A percentile compares a stretch with the other conserved stretches of the same genome.
Conservation (phyloP, 106 monocot species). For the Vanilla planifolia region DNA sequence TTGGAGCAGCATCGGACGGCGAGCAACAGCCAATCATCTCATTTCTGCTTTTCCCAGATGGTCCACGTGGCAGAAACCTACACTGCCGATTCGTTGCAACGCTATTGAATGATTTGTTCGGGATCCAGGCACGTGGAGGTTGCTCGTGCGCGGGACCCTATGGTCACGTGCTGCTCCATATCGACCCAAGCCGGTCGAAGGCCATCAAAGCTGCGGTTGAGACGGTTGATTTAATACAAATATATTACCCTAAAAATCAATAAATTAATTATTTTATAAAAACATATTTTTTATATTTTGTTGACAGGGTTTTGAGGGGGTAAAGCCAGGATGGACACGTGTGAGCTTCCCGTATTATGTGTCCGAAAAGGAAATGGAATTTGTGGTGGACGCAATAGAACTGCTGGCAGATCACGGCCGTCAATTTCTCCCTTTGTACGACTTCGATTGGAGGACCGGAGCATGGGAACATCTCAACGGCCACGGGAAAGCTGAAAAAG, state of each 20-base stretch:
- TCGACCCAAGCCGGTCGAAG: conserved; percentile 15
- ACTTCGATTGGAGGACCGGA: conserved; percentile 59
- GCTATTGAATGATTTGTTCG: conserved; percentile 65
- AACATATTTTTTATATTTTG: too few species aligned
- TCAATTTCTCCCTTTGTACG: conserved; percentile 51
- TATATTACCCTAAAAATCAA: too few species aligned
- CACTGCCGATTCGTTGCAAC: conserved; percentile 59
- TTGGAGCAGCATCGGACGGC: conserved; percentile 6
- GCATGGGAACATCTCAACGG: conserved; percentile 21
- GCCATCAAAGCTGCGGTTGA: conserved; percentile 32
- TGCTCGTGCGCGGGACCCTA: conserved; percentile 78
- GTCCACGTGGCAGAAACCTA: conserved; percentile 22
- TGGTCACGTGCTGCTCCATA: conserved; percentile 49
- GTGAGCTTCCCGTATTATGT: conserved; percentile 57
- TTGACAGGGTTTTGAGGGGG: conserved; percentile 52
- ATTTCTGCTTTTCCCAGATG: conserved; percentile 43
- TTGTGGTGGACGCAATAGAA: conserved; percentile 45
- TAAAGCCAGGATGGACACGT: conserved; percentile 64
- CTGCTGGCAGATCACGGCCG: conserved; percentile 39
- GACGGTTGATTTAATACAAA: conserved; percentile 9
- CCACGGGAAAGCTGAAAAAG: not conserved
- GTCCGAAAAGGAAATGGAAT: conserved; percentile 38
- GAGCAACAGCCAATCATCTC: conserved; percentile 55
- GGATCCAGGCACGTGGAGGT: conserved; percentile 62
- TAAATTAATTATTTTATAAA: too few species aligned